Conservation (phyloP, 306 rosid species). For the Cucurbita argyrosperma region DNA sequence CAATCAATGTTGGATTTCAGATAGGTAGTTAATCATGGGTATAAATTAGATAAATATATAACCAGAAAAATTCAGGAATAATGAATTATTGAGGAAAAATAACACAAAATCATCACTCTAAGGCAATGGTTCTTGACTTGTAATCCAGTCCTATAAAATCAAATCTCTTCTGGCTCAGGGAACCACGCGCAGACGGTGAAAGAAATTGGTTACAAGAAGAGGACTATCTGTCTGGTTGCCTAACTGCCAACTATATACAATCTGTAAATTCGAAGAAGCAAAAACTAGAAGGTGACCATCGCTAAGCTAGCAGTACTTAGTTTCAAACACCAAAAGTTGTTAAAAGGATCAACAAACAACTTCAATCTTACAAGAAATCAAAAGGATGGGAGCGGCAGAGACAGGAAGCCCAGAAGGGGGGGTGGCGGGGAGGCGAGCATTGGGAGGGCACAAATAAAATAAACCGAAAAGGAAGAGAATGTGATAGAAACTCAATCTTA, state of each 20-base stretch:
- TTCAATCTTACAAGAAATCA: neutral
- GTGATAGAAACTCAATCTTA: neutral
- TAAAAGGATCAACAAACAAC: neutral
- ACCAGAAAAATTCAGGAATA: neutral
- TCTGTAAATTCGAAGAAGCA: neutral
- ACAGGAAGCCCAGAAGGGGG: neutral
- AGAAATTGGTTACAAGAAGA: neutral
- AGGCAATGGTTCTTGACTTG: neutral
- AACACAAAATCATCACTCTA: neutral
- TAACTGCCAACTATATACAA: neutral
- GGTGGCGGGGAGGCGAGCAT: neutral
- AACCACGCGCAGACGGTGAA: constrained; percentile 6
- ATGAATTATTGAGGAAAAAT: neutral
- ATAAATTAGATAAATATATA: neutral
- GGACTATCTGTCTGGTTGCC: neutral
- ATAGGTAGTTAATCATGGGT: neutral
- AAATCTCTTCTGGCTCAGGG: neutral
- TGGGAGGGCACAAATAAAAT: neutral
- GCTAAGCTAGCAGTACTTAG: neutral
- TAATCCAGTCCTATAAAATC: neutral
- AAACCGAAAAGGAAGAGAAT: neutral
- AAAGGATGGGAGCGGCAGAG: neutral
- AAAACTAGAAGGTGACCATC: neutral
- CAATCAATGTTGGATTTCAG: neutral
- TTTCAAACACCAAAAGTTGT: neutral